Evolutionary conservation across 805 yeast species (phyloP).

Genomic region (Starmerella powellii): DNA sequence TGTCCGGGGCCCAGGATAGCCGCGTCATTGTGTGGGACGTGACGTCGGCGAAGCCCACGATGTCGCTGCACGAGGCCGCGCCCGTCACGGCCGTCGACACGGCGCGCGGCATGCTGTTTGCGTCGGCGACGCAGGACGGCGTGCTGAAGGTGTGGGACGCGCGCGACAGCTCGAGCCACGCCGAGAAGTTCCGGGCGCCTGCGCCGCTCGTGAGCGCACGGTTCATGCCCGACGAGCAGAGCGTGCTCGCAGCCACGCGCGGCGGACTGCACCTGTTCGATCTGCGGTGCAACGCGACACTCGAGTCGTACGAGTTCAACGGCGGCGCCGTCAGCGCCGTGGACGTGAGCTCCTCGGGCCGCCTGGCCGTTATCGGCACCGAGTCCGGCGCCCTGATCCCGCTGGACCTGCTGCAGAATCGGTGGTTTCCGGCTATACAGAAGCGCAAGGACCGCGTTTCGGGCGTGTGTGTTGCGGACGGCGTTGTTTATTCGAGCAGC

Average conservation of each 20-base stretch:
- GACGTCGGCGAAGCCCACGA: slow-evolving; percentile 74
- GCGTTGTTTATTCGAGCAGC: slow-evolving; percentile 4
- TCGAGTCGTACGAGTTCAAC: slow-evolving; percentile 3
- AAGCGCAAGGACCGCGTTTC: slow-evolving; percentile 14
- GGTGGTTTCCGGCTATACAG: slow-evolving; percentile 6
- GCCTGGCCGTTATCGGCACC: slow-evolving; percentile 17
- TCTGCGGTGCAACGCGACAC: slow-evolving; percentile 8
- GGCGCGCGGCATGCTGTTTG: slow-evolving; percentile 51
- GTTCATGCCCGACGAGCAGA: slow-evolving; percentile 12
- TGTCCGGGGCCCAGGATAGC: slow-evolving; percentile 15
- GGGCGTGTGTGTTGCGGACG: slow-evolving; percentile 4
- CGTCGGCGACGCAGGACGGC: slow-evolving; percentile 15
- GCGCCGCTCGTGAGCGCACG: background rate
- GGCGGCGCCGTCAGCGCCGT: slow-evolving; percentile 8
- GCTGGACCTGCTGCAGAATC: slow-evolving; percentile 13
- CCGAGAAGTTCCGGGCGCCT: background rate
- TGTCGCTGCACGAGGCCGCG: slow-evolving; percentile 43
- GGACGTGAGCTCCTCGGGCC: slow-evolving; percentile 17
- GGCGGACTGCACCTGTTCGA: slow-evolving; percentile 13
- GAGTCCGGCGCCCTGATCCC: slow-evolving; percentile 12
- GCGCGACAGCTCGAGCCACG: slow-evolving; percentile 6
- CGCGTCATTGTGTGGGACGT: slow-evolving; percentile 64
- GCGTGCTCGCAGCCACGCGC: slow-evolving; percentile 6
- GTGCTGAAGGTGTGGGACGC: slow-evolving; percentile 16
- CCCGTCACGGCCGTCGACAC: slow-evolving; percentile 39